Base-by-base conservation (phyloP, 2,329 filamentous ascomycete species). In the Fusarium subglutinans region DNA sequence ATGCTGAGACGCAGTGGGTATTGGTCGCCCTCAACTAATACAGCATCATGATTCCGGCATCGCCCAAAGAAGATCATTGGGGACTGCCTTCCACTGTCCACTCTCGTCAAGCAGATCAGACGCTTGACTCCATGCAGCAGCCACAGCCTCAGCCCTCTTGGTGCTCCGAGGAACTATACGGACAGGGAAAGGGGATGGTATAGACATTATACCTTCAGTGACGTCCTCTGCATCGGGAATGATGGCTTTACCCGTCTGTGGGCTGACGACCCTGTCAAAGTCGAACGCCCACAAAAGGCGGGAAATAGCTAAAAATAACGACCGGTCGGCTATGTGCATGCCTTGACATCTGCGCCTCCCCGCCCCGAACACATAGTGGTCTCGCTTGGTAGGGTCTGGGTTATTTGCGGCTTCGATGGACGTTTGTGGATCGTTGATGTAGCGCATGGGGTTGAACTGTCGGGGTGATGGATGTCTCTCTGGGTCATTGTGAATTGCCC, bases 1-100 rank as follows among this genome's bases (percentile, higher is more conserved):
- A 3, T n/a, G 7, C 4, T 5, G 5, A 2, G 26, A 9, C 9
- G 20, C 0, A 12, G 4, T 4, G 9, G 20, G 18, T 22, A 2
- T 48, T 9, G 8, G 4, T 8, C 17, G 20, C 4, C 8, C 26
- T 12, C 11, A n/a, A 8, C 8, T 35, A 17, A 8, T 17, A 2
- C 33, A 1, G 17, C 2, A 51, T 35, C 6, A 51, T 3, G 22
- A 14, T 11, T 11, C 30, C 6, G 48, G 4, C 9, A 35, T 35
- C 0, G 28, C 7, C 48, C 30, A 51, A 35, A 51, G 48, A 7
- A 51, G 48, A 20, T 35, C 30, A 10, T 51, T n/a, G 8, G 48
- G 48, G 11, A 35, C 48, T 51, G 17, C 8, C 12, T 24, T 51
- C 48, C 48, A 51, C n/a, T 51, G 22, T n/a, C 30, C 30, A 1